Evolutionary conservation across 2,329 filamentous ascomycete genomes (phyloP).

Genomic region (Metarhizium brunneum): DNA sequence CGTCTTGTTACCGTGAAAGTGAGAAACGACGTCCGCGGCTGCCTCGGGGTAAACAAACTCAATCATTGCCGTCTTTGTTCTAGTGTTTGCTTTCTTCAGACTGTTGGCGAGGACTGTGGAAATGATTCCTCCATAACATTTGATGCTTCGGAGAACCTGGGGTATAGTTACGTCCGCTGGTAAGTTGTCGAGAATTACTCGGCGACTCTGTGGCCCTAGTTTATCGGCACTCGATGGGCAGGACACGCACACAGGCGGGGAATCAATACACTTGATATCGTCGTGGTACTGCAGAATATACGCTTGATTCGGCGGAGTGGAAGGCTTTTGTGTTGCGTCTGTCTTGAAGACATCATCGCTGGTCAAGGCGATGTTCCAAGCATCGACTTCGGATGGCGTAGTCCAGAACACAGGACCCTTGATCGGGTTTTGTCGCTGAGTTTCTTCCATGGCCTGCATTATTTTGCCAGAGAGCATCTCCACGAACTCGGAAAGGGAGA

Average conservation of each 20-base stretch:
- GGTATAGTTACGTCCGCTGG: slow-evolving; percentile 2
- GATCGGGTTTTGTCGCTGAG: background rate
- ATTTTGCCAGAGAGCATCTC: background rate
- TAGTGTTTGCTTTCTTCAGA: background rate
- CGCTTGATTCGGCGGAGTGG: background rate
- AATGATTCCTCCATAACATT: slow-evolving; percentile 8
- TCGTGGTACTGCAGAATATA: slow-evolving; percentile 4
- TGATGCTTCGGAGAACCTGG: slow-evolving; percentile 14
- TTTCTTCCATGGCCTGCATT: background rate
- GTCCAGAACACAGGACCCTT: background rate
- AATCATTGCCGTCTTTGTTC: slow-evolving; percentile 8
- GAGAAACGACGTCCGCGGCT: background rate
- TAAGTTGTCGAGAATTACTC: slow-evolving; percentile 15
- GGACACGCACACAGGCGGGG: slow-evolving; percentile 2
- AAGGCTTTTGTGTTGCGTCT: background rate
- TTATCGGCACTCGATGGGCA: no score
- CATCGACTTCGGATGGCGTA: background rate
- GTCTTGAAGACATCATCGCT: background rate
- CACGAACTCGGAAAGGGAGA: background rate
- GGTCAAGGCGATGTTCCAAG: background rate
- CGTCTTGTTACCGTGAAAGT: background rate
- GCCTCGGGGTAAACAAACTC: slow-evolving; percentile 11
- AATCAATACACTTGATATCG: background rate
- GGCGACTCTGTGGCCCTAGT: slow-evolving; percentile 8
- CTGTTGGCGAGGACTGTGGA: slow-evolving; percentile 4